These are phyloP conservation scores for Orbilia oligospora DNA, from an alignment of 2,329 filamentous ascomycete genomes.

Conservation along the genomic window DNA sequence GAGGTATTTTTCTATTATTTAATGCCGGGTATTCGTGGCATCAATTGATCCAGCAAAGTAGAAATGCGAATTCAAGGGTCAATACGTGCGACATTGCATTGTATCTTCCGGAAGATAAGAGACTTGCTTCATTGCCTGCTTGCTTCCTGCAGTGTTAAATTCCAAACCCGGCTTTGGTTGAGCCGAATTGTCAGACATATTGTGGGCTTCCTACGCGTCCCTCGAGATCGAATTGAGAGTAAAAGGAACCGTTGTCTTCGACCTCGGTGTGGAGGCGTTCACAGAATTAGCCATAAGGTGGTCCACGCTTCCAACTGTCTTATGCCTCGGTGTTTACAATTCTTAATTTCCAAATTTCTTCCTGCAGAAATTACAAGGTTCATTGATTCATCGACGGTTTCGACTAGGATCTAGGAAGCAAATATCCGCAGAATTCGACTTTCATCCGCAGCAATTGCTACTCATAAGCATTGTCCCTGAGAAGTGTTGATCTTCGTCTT, in stretches of 20 bases:
- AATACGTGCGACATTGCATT: neutral
- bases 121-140: constrained; percentile 6
- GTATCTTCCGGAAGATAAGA: constrained; percentile 8
- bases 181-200: neutral
- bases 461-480: neutral
- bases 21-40: neutral
- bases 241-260: neutral
- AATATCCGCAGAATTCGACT: constrained; percentile 27
- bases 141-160: neutral
- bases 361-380: constrained; percentile 31
- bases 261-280: constrained; percentile 12
- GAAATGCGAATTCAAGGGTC: neutral
- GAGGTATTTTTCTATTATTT: constrained; percentile 3
- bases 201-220: neutral
- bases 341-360: constrained; percentile 29
- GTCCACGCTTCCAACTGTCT: neutral
- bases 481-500: neutral
- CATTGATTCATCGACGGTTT: constrained; percentile 46
- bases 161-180: neutral
- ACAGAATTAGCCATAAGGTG: constrained; percentile 40
- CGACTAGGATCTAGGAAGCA: constrained; percentile 40
- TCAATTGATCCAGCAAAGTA: neutral
- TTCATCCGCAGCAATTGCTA: neutral
- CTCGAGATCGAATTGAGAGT: neutral
- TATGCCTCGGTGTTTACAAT: constrained; percentile 15